phyloP scores from a whole-genome alignment of 225 moss, liverwort and hornwort species.

The Polytrichum formosum region DNA sequence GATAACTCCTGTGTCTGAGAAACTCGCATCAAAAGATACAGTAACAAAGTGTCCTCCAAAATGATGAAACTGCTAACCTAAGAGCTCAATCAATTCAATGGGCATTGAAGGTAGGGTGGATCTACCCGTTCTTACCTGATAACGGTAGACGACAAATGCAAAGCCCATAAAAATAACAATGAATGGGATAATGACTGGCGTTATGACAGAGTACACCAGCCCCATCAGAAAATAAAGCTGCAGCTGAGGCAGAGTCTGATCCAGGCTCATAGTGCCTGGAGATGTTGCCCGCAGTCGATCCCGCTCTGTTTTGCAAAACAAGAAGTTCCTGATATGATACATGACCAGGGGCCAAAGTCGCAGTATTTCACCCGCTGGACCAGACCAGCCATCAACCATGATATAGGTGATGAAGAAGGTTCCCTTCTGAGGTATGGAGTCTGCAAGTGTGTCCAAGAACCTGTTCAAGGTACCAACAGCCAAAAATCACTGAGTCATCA shows the following conservation, averaged over 20 bases:
- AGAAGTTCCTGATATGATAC: constrained; percentile 56
- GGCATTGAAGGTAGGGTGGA: too few species aligned
- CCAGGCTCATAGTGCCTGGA: constrained; percentile 53
- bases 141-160: constrained; percentile 68
- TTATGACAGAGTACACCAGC: constrained; percentile 83
- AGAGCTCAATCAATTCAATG: too few species aligned
- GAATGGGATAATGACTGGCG: constrained; percentile 82
- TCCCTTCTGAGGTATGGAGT: constrained; percentile 69
- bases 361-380: constrained; percentile 66
- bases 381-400: constrained; percentile 95
- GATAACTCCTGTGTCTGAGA: background rate
- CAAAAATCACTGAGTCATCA: too few species aligned
- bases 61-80: background rate
- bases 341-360: constrained; percentile 53
- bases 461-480: constrained; percentile 30
- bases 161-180: constrained; percentile 66
- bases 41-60: background rate
- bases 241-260: constrained; percentile 57
- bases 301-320: constrained; percentile 64
- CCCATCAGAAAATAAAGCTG: constrained; percentile 87
- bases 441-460: constrained; percentile 66
- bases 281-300: constrained; percentile 63
- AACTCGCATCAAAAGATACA: background rate
- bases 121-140: constrained; percentile 52
- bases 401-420: constrained; percentile 92